Base-by-base conservation (phyloP, 768 basidiomycete species). In the Termitomyces sp. region DNA sequence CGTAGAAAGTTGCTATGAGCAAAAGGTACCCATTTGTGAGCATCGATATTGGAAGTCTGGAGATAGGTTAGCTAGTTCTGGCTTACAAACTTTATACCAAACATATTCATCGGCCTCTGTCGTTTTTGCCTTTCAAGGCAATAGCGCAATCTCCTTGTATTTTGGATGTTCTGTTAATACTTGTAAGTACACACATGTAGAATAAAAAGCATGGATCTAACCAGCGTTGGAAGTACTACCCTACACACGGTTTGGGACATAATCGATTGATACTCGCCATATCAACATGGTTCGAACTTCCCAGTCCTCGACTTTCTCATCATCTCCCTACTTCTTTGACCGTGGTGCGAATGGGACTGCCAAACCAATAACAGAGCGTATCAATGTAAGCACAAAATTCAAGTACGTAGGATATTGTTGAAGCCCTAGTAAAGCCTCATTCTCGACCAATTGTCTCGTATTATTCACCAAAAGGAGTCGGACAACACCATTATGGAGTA, bases 401-500 rank as follows among this genome's bases (percentile, higher is more conserved):
- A 47, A 36, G 26, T 16, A 20, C 7, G 37, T 52, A 27, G 6
- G 36, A 4, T 41, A 52, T 41, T 12, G 27, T 52, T 41, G 49
- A 59, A 48, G 55, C 42, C 24, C 18, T 18, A 6, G 49, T 32
- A 5, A 31, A 87, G 84, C 79, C 88, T 3, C 92, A 96, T 74
- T 92, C 90, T 46, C 81, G 88, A 22, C 91, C 93, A 0, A 86
- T 91, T 62, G 97, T 99, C 9, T 94, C 95, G 2, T 99, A 98
- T 72, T 99, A 95, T 74, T 94, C 90, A 64, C 94, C 97, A 0
- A 89, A 90, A 72, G 92, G 88, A 49, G 90, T 98, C 2, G 97
- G 97, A 3, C 87, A 90, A 60, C 92, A 94, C 69, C 97, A 99
- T 69, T 99, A 98, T 76, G 96, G 96, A 60, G 96, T 96, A 74